phyloP scores from a whole-genome alignment of 768 basidiomycete genomes.

The Hirschioporus abietinus region DNA sequence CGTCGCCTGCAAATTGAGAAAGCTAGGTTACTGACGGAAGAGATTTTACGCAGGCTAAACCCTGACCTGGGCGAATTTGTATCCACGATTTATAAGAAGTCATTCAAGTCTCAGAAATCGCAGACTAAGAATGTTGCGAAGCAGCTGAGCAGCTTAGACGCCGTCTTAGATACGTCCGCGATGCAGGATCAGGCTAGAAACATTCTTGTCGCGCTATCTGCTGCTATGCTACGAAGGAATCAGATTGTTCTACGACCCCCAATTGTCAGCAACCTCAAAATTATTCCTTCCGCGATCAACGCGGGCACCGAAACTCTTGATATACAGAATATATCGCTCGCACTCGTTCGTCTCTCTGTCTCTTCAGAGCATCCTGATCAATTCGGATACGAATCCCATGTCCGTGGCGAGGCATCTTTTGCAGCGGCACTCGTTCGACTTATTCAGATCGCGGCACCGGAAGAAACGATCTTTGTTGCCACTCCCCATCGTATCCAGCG shows the following conservation, averaged over 20 bases:
- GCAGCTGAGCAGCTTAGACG: conserved; percentile 26
- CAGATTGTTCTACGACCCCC: conserved; percentile 31
- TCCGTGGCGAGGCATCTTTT: conserved; percentile 41
- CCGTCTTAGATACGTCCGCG: conserved; percentile 16
- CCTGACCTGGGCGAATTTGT: conserved; percentile 50
- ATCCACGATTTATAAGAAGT: conserved; percentile 43
- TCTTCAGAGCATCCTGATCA: conserved; percentile 26
- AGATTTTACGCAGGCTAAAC: conserved; percentile 32
- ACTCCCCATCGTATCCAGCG: conserved; percentile 49
- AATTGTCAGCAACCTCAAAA: conserved; percentile 13
- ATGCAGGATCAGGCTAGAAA: conserved; percentile 25
- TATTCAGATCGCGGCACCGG: conserved; percentile 32
- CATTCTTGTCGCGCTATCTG: conserved; percentile 37
- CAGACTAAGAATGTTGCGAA: conserved; percentile 36
- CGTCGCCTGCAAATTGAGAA: conserved; percentile 4
- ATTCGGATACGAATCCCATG: conserved; percentile 42
- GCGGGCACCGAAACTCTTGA: background rate
- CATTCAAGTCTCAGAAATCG: conserved; percentile 43
- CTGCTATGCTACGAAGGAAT: conserved; percentile 39
- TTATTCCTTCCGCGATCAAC: background rate
- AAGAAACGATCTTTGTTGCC: conserved; percentile 45
- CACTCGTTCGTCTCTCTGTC: conserved; percentile 36
- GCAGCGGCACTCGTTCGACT: conserved; percentile 38
- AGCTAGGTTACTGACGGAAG: conserved; percentile 1
- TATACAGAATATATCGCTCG: conserved; percentile 32